Percentiles rank a stretch among this genome's conserved stretches.
These are phyloP conservation scores for Trichoderma hamatum DNA, from an alignment of 2,329 filamentous ascomycete genomes.

Conservation along the genomic window DNA sequence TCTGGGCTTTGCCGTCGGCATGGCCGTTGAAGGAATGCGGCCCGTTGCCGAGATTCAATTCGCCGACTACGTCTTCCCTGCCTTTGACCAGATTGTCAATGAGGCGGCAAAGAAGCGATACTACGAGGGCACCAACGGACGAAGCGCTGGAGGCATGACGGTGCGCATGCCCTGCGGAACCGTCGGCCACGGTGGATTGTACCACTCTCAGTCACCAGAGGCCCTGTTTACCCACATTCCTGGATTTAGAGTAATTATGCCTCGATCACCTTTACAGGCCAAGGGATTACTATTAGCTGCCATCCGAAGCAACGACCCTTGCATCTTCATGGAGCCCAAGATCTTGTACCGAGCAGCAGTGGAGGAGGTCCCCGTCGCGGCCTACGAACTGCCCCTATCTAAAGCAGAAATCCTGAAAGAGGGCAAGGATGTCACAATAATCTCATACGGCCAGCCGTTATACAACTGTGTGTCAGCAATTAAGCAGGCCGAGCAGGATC, in stretches of 20 bases:
- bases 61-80: slow-evolving; percentile 90
- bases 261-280: slow-evolving; percentile 81
- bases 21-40: slow-evolving; percentile 87
- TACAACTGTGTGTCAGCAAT: slow-evolving; percentile 83
- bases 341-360: slow-evolving; percentile 88
- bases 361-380: slow-evolving; percentile 81
- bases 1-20: slow-evolving; percentile 88
- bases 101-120: slow-evolving; percentile 89
- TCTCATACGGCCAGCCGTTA: slow-evolving; percentile 87
- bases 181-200: slow-evolving; percentile 84
- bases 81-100: slow-evolving; percentile 92
- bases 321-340: slow-evolving; percentile 93
- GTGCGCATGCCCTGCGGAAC: slow-evolving; percentile 89
- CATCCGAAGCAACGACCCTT: slow-evolving; percentile 81
- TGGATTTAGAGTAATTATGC: slow-evolving; percentile 82
- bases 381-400: slow-evolving; percentile 81
- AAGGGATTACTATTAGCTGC: slow-evolving; percentile 81
- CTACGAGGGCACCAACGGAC: slow-evolving; percentile 62
- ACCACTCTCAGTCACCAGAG: slow-evolving; percentile 90
- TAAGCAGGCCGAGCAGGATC: slow-evolving; percentile 71
- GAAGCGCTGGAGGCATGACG: slow-evolving; percentile 75
- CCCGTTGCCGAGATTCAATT: slow-evolving; percentile 96
- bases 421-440: slow-evolving; percentile 78
- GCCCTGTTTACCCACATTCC: slow-evolving; percentile 86
- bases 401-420: slow-evolving; percentile 83